Evolutionary conservation across 257 asterid genomes (phyloP).

Genomic region (Fraxinus anomala): DNA sequence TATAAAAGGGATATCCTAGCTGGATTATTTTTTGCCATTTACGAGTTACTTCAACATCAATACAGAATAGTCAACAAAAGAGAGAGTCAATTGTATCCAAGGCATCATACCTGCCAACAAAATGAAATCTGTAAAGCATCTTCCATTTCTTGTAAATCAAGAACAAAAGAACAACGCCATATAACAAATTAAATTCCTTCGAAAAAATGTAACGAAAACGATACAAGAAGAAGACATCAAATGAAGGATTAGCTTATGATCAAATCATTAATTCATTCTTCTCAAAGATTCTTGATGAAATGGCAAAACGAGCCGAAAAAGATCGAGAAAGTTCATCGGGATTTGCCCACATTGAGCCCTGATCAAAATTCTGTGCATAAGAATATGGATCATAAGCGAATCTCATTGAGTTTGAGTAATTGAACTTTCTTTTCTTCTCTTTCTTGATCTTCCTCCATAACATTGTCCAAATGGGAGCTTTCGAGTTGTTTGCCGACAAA

Average conservation of each 20-base stretch:
- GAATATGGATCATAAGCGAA: conserved; percentile 63
- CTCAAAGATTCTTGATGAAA: conserved; percentile 59
- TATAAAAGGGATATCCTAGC: neutral
- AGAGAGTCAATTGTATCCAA: neutral
- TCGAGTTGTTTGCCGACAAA: conserved; percentile 34
- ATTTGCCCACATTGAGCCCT: conserved; percentile 46
- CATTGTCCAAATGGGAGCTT: conserved; percentile 49
- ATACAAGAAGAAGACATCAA: neutral
- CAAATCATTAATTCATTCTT: conserved; percentile 43
- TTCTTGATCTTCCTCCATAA: conserved; percentile 78
- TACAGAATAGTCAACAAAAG: conserved; percentile 22
- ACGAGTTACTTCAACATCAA: conserved; percentile 18
- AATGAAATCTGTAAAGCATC: conserved; percentile 25
- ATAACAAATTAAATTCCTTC: conserved; percentile 11
- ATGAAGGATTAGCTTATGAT: neutral
- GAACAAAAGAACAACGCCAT: neutral
- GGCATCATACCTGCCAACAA: conserved; percentile 12
- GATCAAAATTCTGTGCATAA: conserved; percentile 73
- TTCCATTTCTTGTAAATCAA: conserved; percentile 32
- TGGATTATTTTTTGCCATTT: conserved; percentile 22
- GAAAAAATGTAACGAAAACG: neutral
- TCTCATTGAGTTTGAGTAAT: conserved; percentile 48
- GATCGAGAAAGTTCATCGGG: conserved; percentile 59
- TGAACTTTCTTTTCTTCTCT: conserved; percentile 52
- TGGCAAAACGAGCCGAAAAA: conserved; percentile 73